Evolutionary conservation across 2,329 filamentous ascomycete species (phyloP).

Genomic region (Ophiostoma perfectum): DNA sequence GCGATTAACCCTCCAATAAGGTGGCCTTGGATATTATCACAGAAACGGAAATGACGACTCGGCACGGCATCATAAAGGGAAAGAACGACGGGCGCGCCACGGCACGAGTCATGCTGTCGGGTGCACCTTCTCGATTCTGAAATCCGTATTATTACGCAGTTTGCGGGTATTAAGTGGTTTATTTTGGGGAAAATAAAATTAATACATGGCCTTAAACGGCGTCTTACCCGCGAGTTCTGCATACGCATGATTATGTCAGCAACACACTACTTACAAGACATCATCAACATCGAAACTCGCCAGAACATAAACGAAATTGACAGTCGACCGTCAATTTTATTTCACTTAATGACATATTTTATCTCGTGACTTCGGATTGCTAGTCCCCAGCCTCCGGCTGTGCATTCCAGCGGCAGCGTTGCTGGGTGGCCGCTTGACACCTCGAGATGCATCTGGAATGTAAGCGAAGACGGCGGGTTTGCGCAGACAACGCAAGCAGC

Average conservation of each 20-base stretch:
- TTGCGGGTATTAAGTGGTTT: background rate
- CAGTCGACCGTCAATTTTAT: background rate
- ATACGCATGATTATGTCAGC: conserved; percentile 5
- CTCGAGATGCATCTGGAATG: conserved; percentile 16
- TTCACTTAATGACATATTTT: too few species aligned
- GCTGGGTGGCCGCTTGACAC: conserved; percentile 17
- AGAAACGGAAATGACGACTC: background rate
- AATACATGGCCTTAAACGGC: background rate
- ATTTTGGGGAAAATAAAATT: background rate
- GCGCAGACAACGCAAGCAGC: background rate
- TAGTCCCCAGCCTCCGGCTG: too few species aligned
- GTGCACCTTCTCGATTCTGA: background rate
- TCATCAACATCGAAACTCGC: background rate
- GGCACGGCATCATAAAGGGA: background rate
- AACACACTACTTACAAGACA: background rate
- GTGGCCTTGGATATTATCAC: background rate
- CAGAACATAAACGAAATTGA: background rate
- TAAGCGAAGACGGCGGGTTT: conserved; percentile 15
- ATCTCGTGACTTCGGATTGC: too few species aligned
- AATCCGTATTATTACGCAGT: background rate
- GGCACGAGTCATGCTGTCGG: background rate
- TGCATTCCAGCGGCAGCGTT: conserved; percentile 15
- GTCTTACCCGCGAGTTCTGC: background rate
- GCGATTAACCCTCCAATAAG: background rate
- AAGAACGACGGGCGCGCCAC: background rate